Conservation (phyloP, 345 rosid species). For the Psidium friedrichsthalianum region DNA sequence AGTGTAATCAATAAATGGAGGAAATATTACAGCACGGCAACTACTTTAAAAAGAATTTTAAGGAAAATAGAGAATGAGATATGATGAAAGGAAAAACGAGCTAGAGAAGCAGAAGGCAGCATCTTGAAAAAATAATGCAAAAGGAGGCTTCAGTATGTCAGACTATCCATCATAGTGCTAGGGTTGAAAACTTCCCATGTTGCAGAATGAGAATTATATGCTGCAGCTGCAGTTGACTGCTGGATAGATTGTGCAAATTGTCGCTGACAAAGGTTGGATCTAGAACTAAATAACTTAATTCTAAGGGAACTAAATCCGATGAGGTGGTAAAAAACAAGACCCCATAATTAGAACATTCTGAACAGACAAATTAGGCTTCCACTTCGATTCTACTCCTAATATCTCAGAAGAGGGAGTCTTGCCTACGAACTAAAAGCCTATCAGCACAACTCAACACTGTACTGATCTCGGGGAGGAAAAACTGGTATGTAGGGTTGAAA, state of each 20-base stretch:
- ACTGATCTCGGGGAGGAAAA: neutral
- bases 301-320: neutral
- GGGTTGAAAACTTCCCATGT: neutral
- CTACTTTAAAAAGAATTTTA: neutral
- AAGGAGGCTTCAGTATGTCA: neutral
- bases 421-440: neutral
- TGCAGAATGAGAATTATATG: neutral
- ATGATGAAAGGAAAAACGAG: neutral
- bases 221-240: neutral
- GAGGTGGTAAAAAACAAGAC: neutral
- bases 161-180: neutral
- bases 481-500: neutral
- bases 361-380: neutral
- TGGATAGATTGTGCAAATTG: neutral
- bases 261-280: neutral
- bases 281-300: neutral
- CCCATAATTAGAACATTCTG: neutral
- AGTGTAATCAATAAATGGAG: neutral
- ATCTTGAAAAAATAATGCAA: neutral
- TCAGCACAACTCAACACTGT: neutral
- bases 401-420: neutral
- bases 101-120: neutral
- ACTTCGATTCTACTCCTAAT: neutral
- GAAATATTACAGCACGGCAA: neutral
- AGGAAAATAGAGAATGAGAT: neutral